Percentiles rank a stretch among this genome's conserved stretches.
phyloP scores from a whole-genome alignment of 2,329 filamentous ascomycete genomes.

The Graphilbum ipis-grandicollis region DNA sequence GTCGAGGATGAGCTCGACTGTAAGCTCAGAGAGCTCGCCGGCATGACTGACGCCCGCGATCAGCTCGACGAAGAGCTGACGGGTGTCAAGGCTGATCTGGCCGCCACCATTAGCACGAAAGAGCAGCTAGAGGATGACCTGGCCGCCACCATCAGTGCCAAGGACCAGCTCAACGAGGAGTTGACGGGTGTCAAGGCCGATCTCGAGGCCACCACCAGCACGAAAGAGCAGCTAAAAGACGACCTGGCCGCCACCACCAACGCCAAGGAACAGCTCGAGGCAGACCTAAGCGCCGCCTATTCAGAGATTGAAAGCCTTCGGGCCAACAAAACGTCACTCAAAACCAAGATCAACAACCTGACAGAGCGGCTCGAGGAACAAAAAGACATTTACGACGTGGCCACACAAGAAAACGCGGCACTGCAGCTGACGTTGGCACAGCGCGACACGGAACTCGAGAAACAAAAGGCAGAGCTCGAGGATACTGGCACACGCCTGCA shows the following conservation, averaged over 20 bases:
- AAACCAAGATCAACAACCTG: conserved; percentile 2
- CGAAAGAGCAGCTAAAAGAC: no score
- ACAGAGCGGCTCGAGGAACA: conserved; percentile 5
- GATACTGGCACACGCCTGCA: conserved; percentile 12
- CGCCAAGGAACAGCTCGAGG: conserved; percentile 5
- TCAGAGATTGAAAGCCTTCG: conserved; percentile 6
- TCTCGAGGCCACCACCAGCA: no score
- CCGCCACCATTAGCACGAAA: no score
- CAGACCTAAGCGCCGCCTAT: conserved; percentile 10
- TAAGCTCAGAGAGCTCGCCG: conserved; percentile 10
- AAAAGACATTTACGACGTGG: conserved; percentile 1
- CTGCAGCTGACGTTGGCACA: conserved; percentile 10
- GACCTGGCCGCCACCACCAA: no score
- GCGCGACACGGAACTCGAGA: conserved; percentile 10
- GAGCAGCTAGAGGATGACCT: no score
- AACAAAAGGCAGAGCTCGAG: conserved; percentile 10
- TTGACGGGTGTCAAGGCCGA: no score
- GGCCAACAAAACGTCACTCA: neutral
- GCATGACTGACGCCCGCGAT: conserved; percentile 6
- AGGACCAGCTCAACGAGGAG: no score
- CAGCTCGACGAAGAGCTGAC: conserved; percentile 9
- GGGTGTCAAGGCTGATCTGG: conserved; percentile 9
- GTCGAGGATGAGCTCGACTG: conserved; percentile 12
- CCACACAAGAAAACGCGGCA: conserved; percentile 8
- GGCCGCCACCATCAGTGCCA: no score